Percentiles rank a stretch among this genome's conserved stretches.
Evolutionary conservation across 352 stramenopile genomes (phyloP).

Genomic region (Phytophthora melonis): DNA sequence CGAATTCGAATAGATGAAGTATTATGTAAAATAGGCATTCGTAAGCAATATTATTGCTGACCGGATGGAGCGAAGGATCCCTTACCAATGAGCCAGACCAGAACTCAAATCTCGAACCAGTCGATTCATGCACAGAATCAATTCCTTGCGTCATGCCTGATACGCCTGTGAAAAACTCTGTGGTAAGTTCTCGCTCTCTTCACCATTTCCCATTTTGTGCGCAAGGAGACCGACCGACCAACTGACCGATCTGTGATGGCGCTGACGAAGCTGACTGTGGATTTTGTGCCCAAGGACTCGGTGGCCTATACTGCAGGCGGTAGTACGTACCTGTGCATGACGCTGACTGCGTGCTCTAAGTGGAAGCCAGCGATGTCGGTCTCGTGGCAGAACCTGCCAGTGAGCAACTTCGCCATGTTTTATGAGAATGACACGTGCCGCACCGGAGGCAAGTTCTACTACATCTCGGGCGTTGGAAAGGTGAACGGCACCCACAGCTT

Average conservation of each 20-base stretch:
- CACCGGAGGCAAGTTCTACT: conserved; percentile 9
- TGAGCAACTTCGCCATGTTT: conserved; percentile 9
- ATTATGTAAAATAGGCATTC: no score
- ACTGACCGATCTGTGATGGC: background rate
- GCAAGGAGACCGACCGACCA: background rate
- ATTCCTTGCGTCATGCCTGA: background rate
- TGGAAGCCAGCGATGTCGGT: conserved; percentile 5
- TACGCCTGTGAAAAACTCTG: background rate
- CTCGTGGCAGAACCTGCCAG: conserved; percentile 5
- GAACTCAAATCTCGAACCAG: background rate
- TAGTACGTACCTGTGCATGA: background rate
- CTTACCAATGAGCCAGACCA: no score
- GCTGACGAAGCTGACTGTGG: background rate
- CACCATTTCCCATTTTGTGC: background rate
- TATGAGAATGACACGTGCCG: conserved; percentile 15
- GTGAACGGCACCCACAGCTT: conserved; percentile 11
- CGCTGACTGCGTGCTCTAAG: background rate
- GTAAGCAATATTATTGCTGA: no score
- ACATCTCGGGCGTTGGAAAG: conserved; percentile 9
- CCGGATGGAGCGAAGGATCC: no score
- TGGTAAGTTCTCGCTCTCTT: background rate
- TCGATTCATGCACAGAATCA: background rate
- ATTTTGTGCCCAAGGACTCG: background rate
- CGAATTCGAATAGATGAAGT: no score
- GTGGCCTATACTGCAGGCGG: background rate